A percentile compares a stretch with the other conserved stretches of the same genome.
These are phyloP conservation scores for Brassica nigra DNA, from an alignment of 345 rosid genomes.

Conservation along the genomic window DNA sequence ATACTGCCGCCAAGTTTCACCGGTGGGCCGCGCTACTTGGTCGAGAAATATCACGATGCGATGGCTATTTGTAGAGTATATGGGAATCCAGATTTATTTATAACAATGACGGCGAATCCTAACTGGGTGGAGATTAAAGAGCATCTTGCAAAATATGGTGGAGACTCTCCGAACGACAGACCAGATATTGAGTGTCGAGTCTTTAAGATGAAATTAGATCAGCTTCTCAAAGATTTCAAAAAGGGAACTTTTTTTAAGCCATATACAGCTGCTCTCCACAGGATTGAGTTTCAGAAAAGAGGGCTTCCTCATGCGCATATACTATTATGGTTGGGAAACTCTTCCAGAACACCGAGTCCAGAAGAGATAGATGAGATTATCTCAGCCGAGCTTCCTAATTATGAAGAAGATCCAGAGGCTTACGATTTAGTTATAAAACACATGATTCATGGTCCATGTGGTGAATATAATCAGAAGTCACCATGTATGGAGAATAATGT, in stretches of 20 bases:
- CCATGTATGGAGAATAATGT: neutral
- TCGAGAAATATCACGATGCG: neutral
- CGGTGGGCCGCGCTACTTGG: neutral
- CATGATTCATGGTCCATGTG: neutral
- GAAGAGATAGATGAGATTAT: neutral
- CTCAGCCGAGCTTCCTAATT: neutral
- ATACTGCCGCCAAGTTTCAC: neutral
- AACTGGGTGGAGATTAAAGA: neutral
- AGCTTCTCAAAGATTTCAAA: neutral
- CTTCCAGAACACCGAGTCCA: neutral
- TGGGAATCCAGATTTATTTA: neutral
- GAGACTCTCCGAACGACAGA: neutral
- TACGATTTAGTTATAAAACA: neutral
- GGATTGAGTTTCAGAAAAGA: neutral
- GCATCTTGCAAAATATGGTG: neutral
- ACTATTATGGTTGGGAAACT: neutral
- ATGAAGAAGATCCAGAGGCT: neutral
- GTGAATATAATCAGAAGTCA: neutral
- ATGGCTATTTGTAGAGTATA: neutral
- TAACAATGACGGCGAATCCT: neutral
- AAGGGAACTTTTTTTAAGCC: neutral
- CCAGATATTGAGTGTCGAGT: neutral
- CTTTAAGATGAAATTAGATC: neutral
- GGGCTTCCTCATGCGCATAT: neutral
- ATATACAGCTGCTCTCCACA: neutral